Evolutionary conservation across 331 rosid species (phyloP), one percentile per base, ranked within the genome.

Genomic region (Acacia concinna): DNA sequence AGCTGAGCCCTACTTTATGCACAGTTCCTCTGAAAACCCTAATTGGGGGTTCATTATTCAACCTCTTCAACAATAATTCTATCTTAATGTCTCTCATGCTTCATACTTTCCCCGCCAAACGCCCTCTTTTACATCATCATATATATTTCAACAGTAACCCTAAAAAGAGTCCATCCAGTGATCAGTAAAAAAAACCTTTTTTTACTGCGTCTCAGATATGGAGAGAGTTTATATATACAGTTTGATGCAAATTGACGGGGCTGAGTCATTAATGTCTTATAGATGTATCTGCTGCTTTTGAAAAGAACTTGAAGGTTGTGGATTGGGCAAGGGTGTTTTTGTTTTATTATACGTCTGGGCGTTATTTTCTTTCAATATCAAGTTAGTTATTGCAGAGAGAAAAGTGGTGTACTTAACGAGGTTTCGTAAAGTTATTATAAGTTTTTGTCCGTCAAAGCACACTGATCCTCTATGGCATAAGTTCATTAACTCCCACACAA

Each of bases 1-100:
- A 82, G 81, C 82, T 74, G 78, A 73, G 73, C 73, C 84, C 73
- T 67, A 79, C 80, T 84, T 84, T 70, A 21, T n/a, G 37, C 30
- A 77, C 28, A 43, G 65, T 41, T n/a, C 68, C 76, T 20, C 60
- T 75, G 28, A 71, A 78, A 75, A 73, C 78, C 79, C 86, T 83
- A 86, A 73, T 10, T n/a, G 30, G 81, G 23, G 23, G 25, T 23
- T 54, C 28, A 54, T 54, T 21, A n/a, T 79, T 69, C 31, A 51
- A 46, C 18, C 66, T 35, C 20, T 9, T 23, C 34, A 27, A 12
- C 67, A 27, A 28, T 28, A 27, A 60, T 60, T 60, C 67, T 4
- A 13, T 49, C 10, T n/a, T 43, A 18, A 18, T 27, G n/a, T 30
- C 67, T 27, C 46, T 12, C 70, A 2, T 18, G 25, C 70, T 65